Conservation (phyloP, 441 rosid genomes). For the Capsella rubella region DNA sequence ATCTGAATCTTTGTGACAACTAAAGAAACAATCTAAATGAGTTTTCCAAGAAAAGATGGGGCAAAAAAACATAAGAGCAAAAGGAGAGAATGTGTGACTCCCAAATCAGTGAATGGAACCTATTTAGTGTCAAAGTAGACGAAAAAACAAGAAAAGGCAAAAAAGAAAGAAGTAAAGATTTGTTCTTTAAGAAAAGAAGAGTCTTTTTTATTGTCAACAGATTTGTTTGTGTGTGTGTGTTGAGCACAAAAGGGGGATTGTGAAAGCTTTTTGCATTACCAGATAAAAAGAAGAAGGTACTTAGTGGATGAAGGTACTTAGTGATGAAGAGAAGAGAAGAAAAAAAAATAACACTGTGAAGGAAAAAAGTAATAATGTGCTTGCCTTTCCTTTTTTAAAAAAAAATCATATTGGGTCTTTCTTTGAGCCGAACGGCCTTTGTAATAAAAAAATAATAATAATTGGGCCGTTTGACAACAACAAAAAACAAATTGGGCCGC, state of each 20-base stretch:
- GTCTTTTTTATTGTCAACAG: constrained; percentile 30
- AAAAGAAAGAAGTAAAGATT: constrained; percentile 24
- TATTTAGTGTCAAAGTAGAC: background rate
- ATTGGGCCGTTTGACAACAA: too few species aligned
- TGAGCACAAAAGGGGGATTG: constrained; percentile 34
- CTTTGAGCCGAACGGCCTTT: constrained; percentile 6
- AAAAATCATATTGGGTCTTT: background rate
- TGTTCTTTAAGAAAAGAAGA: background rate
- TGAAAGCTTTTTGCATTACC: constrained; percentile 40
- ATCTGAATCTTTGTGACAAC: background rate
- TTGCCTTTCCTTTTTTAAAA: too few species aligned
- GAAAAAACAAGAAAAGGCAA: background rate
- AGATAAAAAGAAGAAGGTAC: constrained; percentile 22
- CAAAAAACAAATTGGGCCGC: background rate
- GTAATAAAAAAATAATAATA: background rate
- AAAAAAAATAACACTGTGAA: background rate
- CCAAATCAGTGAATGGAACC: constrained; percentile 1
- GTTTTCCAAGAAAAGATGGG: background rate
- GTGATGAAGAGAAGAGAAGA: constrained; percentile 8
- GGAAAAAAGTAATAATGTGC: background rate
- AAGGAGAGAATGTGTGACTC: constrained; percentile 25
- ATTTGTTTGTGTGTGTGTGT: constrained; percentile 13
- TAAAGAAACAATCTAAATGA: background rate
- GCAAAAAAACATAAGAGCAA: constrained; percentile 16
- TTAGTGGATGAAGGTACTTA: background rate